Base-by-base conservation (phyloP, 805 yeast species). In the Scheffersomyces spartinae region DNA sequence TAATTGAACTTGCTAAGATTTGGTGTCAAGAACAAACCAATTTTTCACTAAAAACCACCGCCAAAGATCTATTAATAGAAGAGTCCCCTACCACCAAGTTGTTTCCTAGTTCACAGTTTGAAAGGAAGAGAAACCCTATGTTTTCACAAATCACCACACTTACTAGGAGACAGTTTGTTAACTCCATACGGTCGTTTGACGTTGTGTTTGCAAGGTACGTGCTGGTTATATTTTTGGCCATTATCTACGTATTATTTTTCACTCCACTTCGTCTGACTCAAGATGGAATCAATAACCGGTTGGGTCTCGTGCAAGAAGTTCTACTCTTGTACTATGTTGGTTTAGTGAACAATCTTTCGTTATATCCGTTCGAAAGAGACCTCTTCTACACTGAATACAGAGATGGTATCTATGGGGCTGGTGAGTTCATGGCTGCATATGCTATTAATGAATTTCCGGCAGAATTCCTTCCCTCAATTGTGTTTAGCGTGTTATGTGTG, bases 311-410 rank as follows among this genome's bases (percentile, higher is more conserved):
- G 3, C 94, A 84, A 46, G 81, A 80, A 41, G 65, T 76, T 3
- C 55, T 77, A 13, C 73, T 83, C 16, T 45, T 83, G 26, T 83
- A 78, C 42, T 84, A 74, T 45, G 73, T 74, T 24, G 95, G 95
- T 1, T 69, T 83, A 65, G 61, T 84, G 28, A 80, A 77, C 39
- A 83, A 82, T 46, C 58, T 83, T 42, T 68, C 86, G 1, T 61
- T 79, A 9, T 84, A 76, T 43, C 93, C 94, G 2, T 47, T 53
- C 9, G 91, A 82, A 39, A 57, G 86, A 33, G 66, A 75, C 36
- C 68, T 75, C 23, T 84, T 84, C 43, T 82, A 80, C 45, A 79
- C 78, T 31, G 95, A 84, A 40, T 73, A 72, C 37, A 67, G 66
- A 32, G 94, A 83, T 42, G 73, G 71, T 14, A 69, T 79, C 6